Evolutionary conservation across 768 basidiomycete species (phyloP).

Genomic region (Polyporus arcularius): DNA sequence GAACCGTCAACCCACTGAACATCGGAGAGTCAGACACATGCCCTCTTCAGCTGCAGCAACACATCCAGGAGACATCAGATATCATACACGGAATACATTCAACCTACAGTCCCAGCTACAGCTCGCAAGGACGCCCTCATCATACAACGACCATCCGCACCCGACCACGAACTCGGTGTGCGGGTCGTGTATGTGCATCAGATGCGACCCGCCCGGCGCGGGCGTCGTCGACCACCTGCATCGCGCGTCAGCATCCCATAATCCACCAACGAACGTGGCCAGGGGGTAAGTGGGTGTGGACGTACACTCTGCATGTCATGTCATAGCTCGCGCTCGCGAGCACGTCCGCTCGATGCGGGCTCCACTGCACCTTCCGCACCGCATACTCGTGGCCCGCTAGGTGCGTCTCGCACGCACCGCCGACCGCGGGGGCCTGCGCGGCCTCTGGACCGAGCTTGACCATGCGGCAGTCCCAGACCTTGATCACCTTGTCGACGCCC

Average conservation of each 20-base stretch:
- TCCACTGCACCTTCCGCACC: constrained; percentile 87
- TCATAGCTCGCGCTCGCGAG: constrained; percentile 84
- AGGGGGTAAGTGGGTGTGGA: constrained; percentile 16
- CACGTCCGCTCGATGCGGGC: constrained; percentile 72
- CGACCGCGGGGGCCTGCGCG: constrained; percentile 50
- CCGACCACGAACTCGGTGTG: constrained; percentile 97
- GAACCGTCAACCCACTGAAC: too few relatives aligned
- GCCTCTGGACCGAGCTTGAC: constrained; percentile 53
- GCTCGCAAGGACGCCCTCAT: constrained; percentile 83
- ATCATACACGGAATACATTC: constrained; percentile 60
- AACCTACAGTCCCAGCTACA: constrained; percentile 92
- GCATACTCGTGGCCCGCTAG: constrained; percentile 89
- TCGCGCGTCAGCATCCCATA: neutral
- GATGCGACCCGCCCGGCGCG: constrained; percentile 47
- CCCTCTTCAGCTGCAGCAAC: too few relatives aligned
- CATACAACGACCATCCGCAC: constrained; percentile 89
- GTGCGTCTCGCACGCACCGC: constrained; percentile 69
- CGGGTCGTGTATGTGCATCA: constrained; percentile 74
- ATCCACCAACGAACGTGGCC: neutral
- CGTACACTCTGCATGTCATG: constrained; percentile 93
- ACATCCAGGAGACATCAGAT: neutral
- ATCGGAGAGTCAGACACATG: too few relatives aligned
- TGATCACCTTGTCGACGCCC: constrained; percentile 75
- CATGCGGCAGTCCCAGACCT: constrained; percentile 90
- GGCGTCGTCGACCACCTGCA: constrained; percentile 72